Evolutionary conservation across 139 green algal genomes (phyloP).

Genomic region (Chlorella sp.): DNA sequence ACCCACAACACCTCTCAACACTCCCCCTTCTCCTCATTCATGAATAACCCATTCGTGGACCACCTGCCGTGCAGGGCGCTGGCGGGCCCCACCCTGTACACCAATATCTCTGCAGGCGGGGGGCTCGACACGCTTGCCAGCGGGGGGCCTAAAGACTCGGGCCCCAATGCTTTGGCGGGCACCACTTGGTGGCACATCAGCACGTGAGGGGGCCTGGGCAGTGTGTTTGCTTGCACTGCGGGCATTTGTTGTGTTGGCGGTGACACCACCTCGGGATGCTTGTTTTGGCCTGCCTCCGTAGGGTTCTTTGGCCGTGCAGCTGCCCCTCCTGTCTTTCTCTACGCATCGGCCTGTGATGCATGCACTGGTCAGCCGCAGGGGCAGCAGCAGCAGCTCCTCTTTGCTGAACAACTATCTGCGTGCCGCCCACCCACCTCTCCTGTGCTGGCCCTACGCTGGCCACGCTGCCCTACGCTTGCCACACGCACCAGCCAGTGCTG

Average conservation of each 20-base stretch:
- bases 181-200: background rate
- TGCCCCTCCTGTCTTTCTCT: background rate
- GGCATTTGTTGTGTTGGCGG: background rate
- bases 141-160: background rate
- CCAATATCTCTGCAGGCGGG: background rate
- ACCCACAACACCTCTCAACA: too few relatives aligned
- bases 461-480: too few relatives aligned
- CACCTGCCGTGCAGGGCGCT: background rate
- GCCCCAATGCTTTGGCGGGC: background rate
- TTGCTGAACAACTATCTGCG: too few relatives aligned
- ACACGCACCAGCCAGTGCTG: too few relatives aligned
- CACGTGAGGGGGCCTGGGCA: background rate
- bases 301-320: background rate
- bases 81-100: constrained; percentile 3
- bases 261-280: background rate
- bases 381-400: too few relatives aligned
- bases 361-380: too few relatives aligned
- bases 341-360: background rate
- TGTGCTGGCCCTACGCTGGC: too few relatives aligned
- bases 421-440: too few relatives aligned
- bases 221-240: background rate
- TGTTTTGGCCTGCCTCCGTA: background rate
- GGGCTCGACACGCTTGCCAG: background rate
- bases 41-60: too few relatives aligned
- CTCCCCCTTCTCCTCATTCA: background rate